A percentile compares a stretch with the other conserved stretches of the same genome.
Conservation (phyloP, 2,329 filamentous ascomycete species). For the Neoscytalidium dimidiatum region DNA sequence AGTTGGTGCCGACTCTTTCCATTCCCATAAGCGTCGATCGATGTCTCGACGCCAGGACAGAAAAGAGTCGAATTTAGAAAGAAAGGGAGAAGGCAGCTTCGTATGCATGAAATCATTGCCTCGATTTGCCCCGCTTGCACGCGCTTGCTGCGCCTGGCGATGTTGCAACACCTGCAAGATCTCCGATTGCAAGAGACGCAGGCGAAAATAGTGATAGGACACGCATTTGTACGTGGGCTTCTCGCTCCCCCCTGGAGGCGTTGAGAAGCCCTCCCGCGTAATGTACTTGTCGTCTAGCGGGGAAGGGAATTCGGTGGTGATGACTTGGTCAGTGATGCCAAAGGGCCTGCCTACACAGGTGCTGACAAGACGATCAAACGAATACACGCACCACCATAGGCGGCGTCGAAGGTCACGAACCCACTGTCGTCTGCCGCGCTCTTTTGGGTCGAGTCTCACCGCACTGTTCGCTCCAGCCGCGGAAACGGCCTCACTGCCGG, state of each 20-base stretch:
- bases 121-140: slow-evolving; percentile 64
- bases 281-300: slow-evolving; percentile 86
- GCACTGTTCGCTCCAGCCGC: slow-evolving; percentile 13
- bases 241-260: slow-evolving; percentile 57
- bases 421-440: slow-evolving; percentile 75
- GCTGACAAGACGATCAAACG: slow-evolving; percentile 89
- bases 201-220: slow-evolving; percentile 86
- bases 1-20: slow-evolving; percentile 81
- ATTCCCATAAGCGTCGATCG: slow-evolving; percentile 77
- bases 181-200: slow-evolving; percentile 88
- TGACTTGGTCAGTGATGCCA: slow-evolving; percentile 92
- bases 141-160: slow-evolving; percentile 80
- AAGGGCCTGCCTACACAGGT: slow-evolving; percentile 92
- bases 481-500: slow-evolving; percentile 34
- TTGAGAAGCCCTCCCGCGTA: slow-evolving; percentile 72
- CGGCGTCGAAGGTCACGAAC: slow-evolving; percentile 81
- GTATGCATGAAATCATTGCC: slow-evolving; percentile 75
- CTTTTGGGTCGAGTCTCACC: slow-evolving; percentile 49
- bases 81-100: slow-evolving; percentile 79
- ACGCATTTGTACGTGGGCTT: slow-evolving; percentile 87
- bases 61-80: slow-evolving; percentile 82
- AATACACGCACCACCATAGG: slow-evolving; percentile 97
- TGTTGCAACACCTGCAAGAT: slow-evolving; percentile 93
- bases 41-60: slow-evolving; percentile 86
- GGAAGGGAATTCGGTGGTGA: slow-evolving; percentile 93